Evolutionary conservation across 1,284 basidiomycete genomes (phyloP), one percentile per base, ranked within the genome.

Genomic region (Fomes fomentarius): DNA sequence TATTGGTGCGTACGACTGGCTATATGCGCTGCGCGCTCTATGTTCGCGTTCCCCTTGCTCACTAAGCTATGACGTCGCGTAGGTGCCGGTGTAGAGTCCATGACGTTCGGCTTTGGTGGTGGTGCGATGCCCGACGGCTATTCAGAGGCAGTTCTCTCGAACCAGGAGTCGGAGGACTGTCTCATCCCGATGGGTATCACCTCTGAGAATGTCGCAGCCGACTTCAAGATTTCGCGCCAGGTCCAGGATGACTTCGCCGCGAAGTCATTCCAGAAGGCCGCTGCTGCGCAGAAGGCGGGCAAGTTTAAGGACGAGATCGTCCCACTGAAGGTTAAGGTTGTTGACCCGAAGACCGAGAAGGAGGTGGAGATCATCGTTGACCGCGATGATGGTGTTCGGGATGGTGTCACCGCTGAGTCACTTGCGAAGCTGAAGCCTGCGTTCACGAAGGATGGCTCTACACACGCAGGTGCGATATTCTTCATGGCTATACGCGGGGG

Each of bases 171-270:
- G 2, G 84, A 88, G 56, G 95, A 99, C 79, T 98, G 96, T 74
- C 80, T 96, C 19, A 81, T 96, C 60, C 96, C 96, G 51, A 98
- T 98, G 95, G 95, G 96, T 61, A 89, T 94, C 76, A 96, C 95
- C 46, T 97, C 94, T 22, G 96, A 98, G 79, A 98, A 98, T 69
- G 96, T 98, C 59, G 93, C 94, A 19, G 74, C 79, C 40, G 82
- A 93, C 59, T 95, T 81, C 74, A 76, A 79, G 61, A 82, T 98
- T 68, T 75, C 87, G 39, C 89, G 95, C 52, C 76, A 77, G 41
- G 75, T 73, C 42, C 94, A 96, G 73, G 95, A 97, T 76, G 82
- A 78, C 46, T 97, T 96, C 66, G 88, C 94, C 9, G 93, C 94
- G 39, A 76, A 84, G 56, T 95, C 93, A 10, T 96, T 87, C 79